Evolutionary conservation across 2,329 filamentous ascomycete genomes (phyloP), one percentile per base, ranked within the genome.

Genomic region (Trichoderma sp.): DNA sequence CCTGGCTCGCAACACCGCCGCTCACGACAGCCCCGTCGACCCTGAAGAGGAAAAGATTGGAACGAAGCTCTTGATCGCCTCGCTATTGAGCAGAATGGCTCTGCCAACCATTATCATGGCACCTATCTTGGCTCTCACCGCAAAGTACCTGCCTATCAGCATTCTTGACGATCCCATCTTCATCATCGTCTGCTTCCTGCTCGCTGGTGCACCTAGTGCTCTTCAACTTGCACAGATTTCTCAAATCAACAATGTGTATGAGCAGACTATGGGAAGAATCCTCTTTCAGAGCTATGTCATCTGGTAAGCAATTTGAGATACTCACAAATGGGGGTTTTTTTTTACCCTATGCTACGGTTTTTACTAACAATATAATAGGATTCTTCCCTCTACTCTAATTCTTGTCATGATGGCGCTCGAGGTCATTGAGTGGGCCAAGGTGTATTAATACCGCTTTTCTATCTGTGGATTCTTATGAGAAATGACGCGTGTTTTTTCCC

Each of bases 121-220:
- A 0, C 95, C 95, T 2, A 82, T 98, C 54, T 82, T 99, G 39
- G 94, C 94, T 0, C 71, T 98, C 17, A 86, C 91, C 54, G 95
- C 95, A 68, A 98, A 97, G 77, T 97, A 90, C 75, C 87, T 97
- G 29, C 93, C 93, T 3, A 86, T 99, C 75, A 96, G 92, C 82
- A 98, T 99, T 73, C 84, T 99, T 37, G 95, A 96, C 77, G 95
- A 99, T 76, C 95, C 95, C 10, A 99, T 99, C 74, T 99, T 99
- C 79, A 90, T 99, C 72, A 92, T 99, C 72, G 95, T 99, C 39
- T 97, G 94, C 81, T 99, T 98, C 85, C 84, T 99, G 71, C 90
- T 99, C 72, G 94, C 93, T 0, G 95, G 95, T 39, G 95, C 95
- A 3, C 95, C 95, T 6, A 96, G 91, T 70, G 95, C 95, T 29